A percentile compares a stretch with the other conserved stretches of the same genome.
Evolutionary conservation across 352 stramenopile genomes (phyloP).

Genomic region (Thraustochytrium aureum): DNA sequence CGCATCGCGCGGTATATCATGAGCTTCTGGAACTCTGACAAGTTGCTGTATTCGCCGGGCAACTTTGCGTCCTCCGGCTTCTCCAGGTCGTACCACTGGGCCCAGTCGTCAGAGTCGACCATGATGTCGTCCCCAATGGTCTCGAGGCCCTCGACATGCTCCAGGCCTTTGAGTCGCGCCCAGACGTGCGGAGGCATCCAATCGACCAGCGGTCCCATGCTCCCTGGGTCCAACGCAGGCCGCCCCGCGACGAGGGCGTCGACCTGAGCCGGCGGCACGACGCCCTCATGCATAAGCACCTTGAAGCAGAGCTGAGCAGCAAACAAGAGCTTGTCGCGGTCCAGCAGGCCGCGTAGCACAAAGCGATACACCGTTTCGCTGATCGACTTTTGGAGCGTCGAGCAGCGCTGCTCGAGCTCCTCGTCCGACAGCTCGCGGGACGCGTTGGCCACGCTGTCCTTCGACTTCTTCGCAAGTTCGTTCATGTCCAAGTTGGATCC

Average conservation of each 20-base stretch:
- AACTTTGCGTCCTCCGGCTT: conserved; percentile 90
- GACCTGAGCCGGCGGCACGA: conserved; percentile 78
- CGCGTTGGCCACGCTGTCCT: background rate
- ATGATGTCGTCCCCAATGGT: conserved; percentile 93
- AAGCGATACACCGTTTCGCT: conserved; percentile 95
- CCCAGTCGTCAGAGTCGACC: conserved; percentile 94
- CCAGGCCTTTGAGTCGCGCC: conserved; percentile 87
- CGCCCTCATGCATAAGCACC: conserved; percentile 82
- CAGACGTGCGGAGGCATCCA: conserved; percentile 85
- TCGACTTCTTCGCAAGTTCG: conserved; percentile 20
- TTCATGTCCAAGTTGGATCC: background rate
- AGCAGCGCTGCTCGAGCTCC: conserved; percentile 74
- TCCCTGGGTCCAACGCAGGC: conserved; percentile 77
- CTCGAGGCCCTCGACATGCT: conserved; percentile 70
- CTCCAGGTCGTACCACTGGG: conserved; percentile 92
- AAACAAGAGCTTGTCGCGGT: conserved; percentile 92
- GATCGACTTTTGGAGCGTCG: conserved; percentile 82
- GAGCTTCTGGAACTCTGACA: conserved; percentile 71
- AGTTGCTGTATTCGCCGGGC: conserved; percentile 83
- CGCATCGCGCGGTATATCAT: conserved; percentile 83
- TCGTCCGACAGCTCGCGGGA: conserved; percentile 76
- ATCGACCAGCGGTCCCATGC: conserved; percentile 85
- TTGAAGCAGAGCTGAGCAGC: conserved; percentile 90
- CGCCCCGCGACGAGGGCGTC: conserved; percentile 84
- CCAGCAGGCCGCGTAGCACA: conserved; percentile 87